phyloP scores from a whole-genome alignment of 1,284 basidiomycete genomes.

The Fomitopsis palustris region DNA sequence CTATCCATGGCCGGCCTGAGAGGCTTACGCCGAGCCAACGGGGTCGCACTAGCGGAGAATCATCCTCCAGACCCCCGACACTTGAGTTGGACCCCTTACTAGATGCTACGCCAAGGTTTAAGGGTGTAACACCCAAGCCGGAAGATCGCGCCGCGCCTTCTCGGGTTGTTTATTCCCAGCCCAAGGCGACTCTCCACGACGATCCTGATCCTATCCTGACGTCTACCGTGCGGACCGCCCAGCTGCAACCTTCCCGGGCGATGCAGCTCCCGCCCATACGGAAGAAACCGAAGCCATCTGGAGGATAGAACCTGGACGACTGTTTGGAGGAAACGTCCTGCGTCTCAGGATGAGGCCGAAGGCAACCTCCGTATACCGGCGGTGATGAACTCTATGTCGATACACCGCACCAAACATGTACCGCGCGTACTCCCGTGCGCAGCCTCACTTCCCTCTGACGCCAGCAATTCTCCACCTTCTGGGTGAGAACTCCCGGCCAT shows the following conservation, averaged over 20 bases:
- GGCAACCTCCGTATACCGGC: not conserved
- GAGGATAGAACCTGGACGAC: not conserved
- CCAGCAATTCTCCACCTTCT: not conserved
- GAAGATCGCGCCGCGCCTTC: not conserved
- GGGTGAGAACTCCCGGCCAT: not conserved
- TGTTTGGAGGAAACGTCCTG: not conserved
- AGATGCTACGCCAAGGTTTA: not conserved
- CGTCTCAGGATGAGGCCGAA: not conserved
- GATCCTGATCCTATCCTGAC: slow-evolving; percentile 3
- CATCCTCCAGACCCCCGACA: not conserved
- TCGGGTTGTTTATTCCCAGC: not conserved
- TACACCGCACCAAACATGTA: not conserved
- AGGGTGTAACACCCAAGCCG: not conserved
- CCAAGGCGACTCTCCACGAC: not conserved
- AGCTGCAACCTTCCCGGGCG: slow-evolving; percentile 27
- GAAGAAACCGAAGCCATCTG: slow-evolving; percentile 10
- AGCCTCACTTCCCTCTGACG: not conserved
- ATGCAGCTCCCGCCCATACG: slow-evolving; percentile 27
- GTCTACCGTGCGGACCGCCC: slow-evolving; percentile 23
- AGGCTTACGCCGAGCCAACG: not conserved
- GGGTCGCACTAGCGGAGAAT: not conserved
- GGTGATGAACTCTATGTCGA: not conserved
- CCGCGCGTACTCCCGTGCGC: not conserved
- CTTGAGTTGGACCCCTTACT: slow-evolving; percentile 3
- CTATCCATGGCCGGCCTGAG: not conserved